phyloP scores from a whole-genome alignment of 2,329 filamentous ascomycete genomes.

The Pseudogymnoascus sp. region DNA sequence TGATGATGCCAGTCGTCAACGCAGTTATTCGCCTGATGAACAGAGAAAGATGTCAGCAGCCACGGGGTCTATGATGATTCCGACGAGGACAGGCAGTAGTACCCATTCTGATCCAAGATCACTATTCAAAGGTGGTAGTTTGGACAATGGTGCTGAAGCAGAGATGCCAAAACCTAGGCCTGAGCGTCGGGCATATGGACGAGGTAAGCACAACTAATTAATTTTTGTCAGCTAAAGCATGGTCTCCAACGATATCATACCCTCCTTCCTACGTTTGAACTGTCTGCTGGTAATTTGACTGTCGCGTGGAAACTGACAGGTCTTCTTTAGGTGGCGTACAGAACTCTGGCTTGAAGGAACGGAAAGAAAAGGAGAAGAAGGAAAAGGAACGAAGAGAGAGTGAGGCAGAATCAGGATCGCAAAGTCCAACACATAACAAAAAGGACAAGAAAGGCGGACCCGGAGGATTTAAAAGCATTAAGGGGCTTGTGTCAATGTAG shows the following conservation, averaged over 20 bases:
- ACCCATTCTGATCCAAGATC: conserved; percentile 17
- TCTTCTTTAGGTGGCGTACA: conserved; percentile 40
- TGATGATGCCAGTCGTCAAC: background rate
- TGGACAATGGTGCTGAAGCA: conserved; percentile 36
- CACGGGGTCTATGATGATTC: conserved; percentile 16
- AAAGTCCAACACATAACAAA: conserved; percentile 33
- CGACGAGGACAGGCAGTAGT: conserved; percentile 16
- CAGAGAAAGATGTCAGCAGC: conserved; percentile 14
- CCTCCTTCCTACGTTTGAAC: conserved; percentile 15
- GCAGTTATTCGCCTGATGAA: conserved; percentile 1
- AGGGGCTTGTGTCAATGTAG: conserved; percentile 22
- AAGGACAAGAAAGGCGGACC: conserved; percentile 41
- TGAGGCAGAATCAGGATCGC: conserved; percentile 6
- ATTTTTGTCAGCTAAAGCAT: background rate
- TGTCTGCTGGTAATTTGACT: conserved; percentile 47
- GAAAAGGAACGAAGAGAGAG: conserved; percentile 15
- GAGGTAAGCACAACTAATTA: conserved; percentile 39
- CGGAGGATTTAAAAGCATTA: conserved; percentile 36
- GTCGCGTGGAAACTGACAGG: conserved; percentile 41
- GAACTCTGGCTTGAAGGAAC: conserved; percentile 30
- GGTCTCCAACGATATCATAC: conserved; percentile 7
- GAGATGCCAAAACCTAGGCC: conserved; percentile 41
- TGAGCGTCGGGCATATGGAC: conserved; percentile 46
- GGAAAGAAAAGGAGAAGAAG: conserved; percentile 17
- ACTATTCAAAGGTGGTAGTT: conserved; percentile 8